Conservation (phyloP, 2,329 filamentous ascomycete species). For the Paracamarosporium sp. region DNA sequence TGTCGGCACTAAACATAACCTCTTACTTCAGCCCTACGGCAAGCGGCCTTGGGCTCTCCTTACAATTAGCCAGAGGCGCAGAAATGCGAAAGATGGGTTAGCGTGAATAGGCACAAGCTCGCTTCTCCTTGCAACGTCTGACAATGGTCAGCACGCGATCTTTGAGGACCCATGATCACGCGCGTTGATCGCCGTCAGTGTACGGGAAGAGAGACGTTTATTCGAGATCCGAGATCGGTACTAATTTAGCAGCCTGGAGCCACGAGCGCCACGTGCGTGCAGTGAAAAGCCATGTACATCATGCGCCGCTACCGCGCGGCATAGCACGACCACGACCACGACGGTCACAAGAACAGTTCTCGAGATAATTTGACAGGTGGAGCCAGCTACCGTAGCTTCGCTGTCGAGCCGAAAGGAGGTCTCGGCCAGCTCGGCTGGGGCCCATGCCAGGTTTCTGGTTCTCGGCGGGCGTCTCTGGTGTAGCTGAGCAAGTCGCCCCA, state of each 20-base stretch:
- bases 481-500: slow-evolving; percentile 19
- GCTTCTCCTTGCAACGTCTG: slow-evolving; percentile 2
- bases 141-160: not conserved
- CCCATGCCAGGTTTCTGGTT: slow-evolving; percentile 1
- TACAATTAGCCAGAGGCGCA: not conserved
- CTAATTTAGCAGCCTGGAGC: slow-evolving; percentile 4
- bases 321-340: not conserved
- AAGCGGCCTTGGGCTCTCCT: not conserved
- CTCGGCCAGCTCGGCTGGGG: not conserved
- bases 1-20: not conserved
- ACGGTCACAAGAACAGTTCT: slow-evolving; percentile 7
- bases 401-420: not conserved
- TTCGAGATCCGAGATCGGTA: slow-evolving; percentile 10
- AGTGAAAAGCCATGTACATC: slow-evolving; percentile 10
- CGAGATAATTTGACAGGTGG: slow-evolving; percentile 10
- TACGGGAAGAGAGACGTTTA: slow-evolving; percentile 11
- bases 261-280: not conserved
- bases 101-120: not conserved
- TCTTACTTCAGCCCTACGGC: not conserved
- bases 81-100: not conserved
- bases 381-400: not conserved
- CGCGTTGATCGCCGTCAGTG: not conserved
- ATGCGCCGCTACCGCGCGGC: not conserved
- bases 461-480: slow-evolving; percentile 18
- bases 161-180: not conserved